Evolutionary conservation across 2,329 filamentous ascomycete species (phyloP), one percentile per base, ranked within the genome.

Genomic region (Tolypocladium pustulatum): DNA sequence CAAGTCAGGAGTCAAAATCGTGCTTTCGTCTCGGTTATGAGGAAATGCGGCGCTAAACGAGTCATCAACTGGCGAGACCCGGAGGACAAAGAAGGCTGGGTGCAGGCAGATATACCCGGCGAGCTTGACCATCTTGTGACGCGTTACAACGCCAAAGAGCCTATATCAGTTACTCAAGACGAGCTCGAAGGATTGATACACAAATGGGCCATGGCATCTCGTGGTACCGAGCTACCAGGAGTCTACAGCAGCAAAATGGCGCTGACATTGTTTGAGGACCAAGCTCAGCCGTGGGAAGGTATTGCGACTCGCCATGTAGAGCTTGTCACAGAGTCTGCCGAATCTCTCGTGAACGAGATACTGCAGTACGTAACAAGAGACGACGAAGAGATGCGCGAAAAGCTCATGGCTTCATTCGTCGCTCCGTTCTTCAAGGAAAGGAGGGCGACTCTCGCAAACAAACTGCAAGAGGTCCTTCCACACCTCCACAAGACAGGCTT

Each of bases 161-260:
- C 32, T 4, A 15, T 22, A 17, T 12, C 10, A 22, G 10, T 57
- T 4, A 22, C 25, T n/a, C 41, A 55, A 22, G 40, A 56, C 25
- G 37, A 59, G 15, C 22, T 59, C 9, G 55, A 69, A 4, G 6
- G 59, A 1, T 57, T 67, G 0, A 63, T 71, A 17, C 57, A 62
- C 1, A 17, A 22, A 0, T 52, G 65, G 15, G 67, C 71, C 57
- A 30, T 58, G 9, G 60, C 60, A 2, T 63, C 54, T 34, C 62
- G 66, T 15, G 69, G 68, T 1, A 70, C 77, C 7, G 86, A 89
- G 65, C 69, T 89, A 0, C 81, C 82, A 0, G 83, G 84, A 0
- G 81, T 75, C 0, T 87, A 84, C 67, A 85, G 85, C 60, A 79
- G 84, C 0, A 66, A 83, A 57, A 71, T 88, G 15, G 76, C 88